These are phyloP conservation scores for Phytopythium ostracodes DNA, from an alignment of 352 stramenopile genomes.

Conservation along the genomic window DNA sequence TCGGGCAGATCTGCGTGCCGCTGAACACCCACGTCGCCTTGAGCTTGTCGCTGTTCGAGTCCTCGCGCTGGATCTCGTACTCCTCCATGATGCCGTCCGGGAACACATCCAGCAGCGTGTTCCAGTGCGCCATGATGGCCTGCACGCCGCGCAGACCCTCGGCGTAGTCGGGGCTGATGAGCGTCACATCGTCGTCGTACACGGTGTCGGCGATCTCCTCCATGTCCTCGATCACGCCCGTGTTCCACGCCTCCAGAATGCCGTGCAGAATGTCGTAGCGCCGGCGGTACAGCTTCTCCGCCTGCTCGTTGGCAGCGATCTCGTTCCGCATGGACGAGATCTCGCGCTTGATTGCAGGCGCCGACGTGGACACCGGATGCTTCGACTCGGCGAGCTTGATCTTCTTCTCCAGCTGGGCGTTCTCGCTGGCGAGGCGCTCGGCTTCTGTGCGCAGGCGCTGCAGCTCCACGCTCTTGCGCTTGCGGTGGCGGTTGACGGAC, in stretches of 20 bases:
- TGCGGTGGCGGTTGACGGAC: constrained; percentile 30
- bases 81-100: constrained; percentile 83
- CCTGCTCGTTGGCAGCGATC: constrained; percentile 29
- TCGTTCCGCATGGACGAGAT: constrained; percentile 16
- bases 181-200: constrained; percentile 66
- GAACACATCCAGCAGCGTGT: constrained; percentile 60
- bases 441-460: constrained; percentile 17
- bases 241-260: constrained; percentile 80
- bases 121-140: constrained; percentile 75
- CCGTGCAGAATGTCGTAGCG: constrained; percentile 72
- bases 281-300: constrained; percentile 52
- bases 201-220: constrained; percentile 76
- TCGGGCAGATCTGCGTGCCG: constrained; percentile 72
- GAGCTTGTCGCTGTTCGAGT: constrained; percentile 55
- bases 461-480: constrained; percentile 55
- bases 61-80: constrained; percentile 68
- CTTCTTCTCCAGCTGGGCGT: constrained; percentile 31
- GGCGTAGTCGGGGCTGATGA: constrained; percentile 61
- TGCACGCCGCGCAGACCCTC: constrained; percentile 60
- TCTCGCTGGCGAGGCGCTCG: constrained; percentile 11
- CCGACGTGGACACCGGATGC: constrained; percentile 5
- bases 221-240: constrained; percentile 74
- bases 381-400: constrained; percentile 24
- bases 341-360: constrained; percentile 10
- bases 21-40: constrained; percentile 74